Evolutionary conservation across 257 asterid genomes (phyloP).

Genomic region (Verbascum thapsus): DNA sequence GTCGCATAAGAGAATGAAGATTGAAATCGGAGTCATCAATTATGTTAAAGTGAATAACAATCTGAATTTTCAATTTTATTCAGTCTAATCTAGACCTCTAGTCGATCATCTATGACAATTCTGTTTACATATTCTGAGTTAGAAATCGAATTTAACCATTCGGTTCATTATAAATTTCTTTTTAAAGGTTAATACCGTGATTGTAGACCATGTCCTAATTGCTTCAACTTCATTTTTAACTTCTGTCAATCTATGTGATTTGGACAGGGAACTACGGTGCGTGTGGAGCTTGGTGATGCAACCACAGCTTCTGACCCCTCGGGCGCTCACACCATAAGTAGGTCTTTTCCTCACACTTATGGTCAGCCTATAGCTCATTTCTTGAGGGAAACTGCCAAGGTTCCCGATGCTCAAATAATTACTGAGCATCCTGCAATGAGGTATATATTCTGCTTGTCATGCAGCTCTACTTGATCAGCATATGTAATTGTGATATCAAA

Average conservation of each 20-base stretch:
- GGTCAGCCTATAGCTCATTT: slow-evolving; percentile 92
- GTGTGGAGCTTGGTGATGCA: slow-evolving; percentile 89
- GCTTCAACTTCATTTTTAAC: neutral
- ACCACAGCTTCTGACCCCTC: slow-evolving; percentile 67
- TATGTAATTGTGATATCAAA: neutral
- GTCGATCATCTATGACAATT: neutral
- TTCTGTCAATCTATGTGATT: neutral
- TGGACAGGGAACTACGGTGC: slow-evolving; percentile 84
- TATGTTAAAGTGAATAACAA: slow-evolving; percentile 4
- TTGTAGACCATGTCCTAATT: neutral
- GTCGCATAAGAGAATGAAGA: neutral
- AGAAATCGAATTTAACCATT: neutral
- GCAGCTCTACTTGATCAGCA: slow-evolving; percentile 5
- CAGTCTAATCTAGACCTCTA: neutral
- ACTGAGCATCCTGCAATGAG: slow-evolving; percentile 76
- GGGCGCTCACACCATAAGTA: slow-evolving; percentile 77
- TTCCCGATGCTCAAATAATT: slow-evolving; percentile 83
- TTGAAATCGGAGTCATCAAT: too few relatives aligned
- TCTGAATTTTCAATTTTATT: neutral
- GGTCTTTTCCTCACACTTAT: slow-evolving; percentile 80
- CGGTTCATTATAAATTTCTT: neutral
- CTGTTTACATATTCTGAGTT: neutral
- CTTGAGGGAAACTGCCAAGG: slow-evolving; percentile 73
- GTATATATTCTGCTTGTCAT: slow-evolving; percentile 35
- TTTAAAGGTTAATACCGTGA: neutral